Evolutionary conservation across 345 rosid genomes (phyloP).

Genomic region (Erodium maritimum): DNA sequence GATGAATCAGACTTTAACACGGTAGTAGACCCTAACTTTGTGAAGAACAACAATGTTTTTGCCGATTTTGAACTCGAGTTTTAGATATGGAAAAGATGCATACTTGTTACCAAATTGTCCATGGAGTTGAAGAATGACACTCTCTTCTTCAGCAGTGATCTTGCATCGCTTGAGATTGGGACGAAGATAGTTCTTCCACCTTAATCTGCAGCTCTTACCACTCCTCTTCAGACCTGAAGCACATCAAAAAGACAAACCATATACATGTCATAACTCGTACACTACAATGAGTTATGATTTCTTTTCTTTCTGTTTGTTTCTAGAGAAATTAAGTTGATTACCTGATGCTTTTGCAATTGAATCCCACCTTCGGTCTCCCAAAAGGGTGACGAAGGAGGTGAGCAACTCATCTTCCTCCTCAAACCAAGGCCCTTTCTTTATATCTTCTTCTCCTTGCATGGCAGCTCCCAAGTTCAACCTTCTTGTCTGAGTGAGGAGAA

Average conservation of each 20-base stretch:
- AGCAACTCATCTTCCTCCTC: slow-evolving; percentile 48
- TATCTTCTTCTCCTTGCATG: slow-evolving; percentile 22
- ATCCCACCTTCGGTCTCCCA: slow-evolving; percentile 66
- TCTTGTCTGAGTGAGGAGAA: background rate
- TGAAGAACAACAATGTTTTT: no score
- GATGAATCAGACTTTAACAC: no score
- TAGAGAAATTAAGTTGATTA: slow-evolving; percentile 3
- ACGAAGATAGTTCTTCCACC: slow-evolving; percentile 63
- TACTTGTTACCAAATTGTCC: slow-evolving; percentile 65
- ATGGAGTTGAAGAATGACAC: slow-evolving; percentile 41
- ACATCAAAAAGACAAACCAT: background rate
- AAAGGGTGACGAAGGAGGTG: slow-evolving; percentile 28
- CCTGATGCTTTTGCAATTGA: slow-evolving; percentile 44
- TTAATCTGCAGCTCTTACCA: slow-evolving; percentile 64
- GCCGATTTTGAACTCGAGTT: no score
- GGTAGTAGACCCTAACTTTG: no score
- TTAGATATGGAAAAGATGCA: slow-evolving; percentile 9
- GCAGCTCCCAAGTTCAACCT: background rate
- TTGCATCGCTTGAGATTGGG: slow-evolving; percentile 48
- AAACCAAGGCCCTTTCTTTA: slow-evolving; percentile 54
- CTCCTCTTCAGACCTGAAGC: slow-evolving; percentile 49
- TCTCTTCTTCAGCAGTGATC: slow-evolving; percentile 47
- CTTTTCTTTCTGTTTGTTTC: background rate
- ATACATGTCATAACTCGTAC: no score
- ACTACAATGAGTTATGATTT: background rate